phyloP scores from a whole-genome alignment of 208 protist species.

The Leishmania tarentolae region DNA sequence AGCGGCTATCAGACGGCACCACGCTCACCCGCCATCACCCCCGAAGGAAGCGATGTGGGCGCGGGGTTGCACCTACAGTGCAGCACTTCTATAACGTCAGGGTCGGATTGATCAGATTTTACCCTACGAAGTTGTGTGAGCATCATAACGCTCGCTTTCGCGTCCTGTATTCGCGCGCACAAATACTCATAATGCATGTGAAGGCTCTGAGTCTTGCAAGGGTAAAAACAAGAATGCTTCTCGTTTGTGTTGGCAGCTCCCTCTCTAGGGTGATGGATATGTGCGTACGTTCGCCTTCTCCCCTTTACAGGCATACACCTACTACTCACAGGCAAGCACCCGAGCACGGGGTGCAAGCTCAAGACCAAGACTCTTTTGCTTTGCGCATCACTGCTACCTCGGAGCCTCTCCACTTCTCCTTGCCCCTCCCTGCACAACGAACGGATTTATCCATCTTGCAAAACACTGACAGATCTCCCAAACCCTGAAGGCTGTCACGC shows the following conservation, averaged over 20 bases:
- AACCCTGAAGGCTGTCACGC: neutral
- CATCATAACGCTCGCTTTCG: neutral
- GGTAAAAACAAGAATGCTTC: neutral
- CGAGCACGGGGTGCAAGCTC: neutral
- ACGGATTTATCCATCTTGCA: neutral
- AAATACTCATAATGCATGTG: neutral
- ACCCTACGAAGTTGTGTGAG: constrained; percentile 51
- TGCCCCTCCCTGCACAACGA: neutral
- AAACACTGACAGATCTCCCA: neutral
- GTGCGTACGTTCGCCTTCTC: neutral
- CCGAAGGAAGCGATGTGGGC: neutral
- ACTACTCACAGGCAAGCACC: neutral
- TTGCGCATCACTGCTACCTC: neutral
- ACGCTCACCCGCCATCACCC: neutral
- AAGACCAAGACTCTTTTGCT: neutral
- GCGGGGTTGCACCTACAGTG: constrained; percentile 1
- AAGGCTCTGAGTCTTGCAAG: neutral
- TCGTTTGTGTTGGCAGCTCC: neutral
- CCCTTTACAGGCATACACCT: neutral
- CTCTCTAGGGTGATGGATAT: neutral
- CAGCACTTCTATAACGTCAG: constrained; percentile 30
- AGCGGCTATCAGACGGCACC: constrained; percentile 10
- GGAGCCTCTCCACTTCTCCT: neutral
- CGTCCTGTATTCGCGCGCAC: neutral
- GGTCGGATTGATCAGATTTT: constrained; percentile 53